Conservation (phyloP, 2,329 filamentous ascomycete species). For the Keithomyces neogunnii region DNA sequence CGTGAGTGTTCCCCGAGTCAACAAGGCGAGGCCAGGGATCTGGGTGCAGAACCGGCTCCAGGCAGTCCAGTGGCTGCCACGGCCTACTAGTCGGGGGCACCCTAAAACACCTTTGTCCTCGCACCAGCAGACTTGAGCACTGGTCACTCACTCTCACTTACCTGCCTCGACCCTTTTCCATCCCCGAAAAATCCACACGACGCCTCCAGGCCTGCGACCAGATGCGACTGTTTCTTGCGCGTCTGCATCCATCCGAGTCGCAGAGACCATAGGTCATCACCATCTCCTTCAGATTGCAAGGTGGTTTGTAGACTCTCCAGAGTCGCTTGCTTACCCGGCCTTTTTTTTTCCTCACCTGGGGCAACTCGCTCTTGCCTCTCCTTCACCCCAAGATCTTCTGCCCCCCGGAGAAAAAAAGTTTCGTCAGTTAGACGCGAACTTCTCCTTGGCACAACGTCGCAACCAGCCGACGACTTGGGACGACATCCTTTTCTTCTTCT, state of each 20-base stretch:
- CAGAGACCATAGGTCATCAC: neutral
- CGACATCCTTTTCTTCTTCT: neutral
- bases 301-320: neutral
- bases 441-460: neutral
- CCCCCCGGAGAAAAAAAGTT: slow-evolving; percentile 4
- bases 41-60: too few species aligned
- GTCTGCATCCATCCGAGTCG: slow-evolving; percentile 1
- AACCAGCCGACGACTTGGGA: neutral
- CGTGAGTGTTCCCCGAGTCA: too few species aligned
- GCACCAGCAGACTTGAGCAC: neutral
- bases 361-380: neutral
- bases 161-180: neutral
- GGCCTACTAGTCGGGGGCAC: neutral
- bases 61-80: neutral
- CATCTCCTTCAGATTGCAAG: neutral
- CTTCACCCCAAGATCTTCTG: neutral
- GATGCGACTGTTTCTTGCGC: slow-evolving; percentile 7
- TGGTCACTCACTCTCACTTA: neutral
- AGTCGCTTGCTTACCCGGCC: neutral
- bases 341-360: neutral
- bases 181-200: slow-evolving; percentile 2
- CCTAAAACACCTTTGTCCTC: neutral
- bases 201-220: slow-evolving; percentile 1
- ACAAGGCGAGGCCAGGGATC: too few species aligned
- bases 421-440: slow-evolving; percentile 2